Conservation (phyloP, 176 grass and related monocot species). For the Zoysia pacifica region DNA sequence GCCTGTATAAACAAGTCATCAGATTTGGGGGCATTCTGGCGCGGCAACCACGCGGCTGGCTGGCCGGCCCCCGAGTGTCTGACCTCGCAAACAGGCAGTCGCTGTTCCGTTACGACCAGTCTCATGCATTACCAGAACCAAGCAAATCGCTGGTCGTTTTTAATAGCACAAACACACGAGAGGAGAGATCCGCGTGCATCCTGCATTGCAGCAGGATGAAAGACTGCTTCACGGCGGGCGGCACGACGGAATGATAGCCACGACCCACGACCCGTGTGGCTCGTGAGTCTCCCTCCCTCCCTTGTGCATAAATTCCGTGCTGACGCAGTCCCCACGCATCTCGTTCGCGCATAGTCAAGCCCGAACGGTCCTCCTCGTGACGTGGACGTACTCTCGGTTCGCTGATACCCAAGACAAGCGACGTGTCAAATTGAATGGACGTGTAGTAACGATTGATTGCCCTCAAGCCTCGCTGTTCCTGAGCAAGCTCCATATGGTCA, state of each 20-base stretch:
- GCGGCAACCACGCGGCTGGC: background rate
- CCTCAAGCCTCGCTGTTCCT: no score
- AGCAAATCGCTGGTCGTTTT: background rate
- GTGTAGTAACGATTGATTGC: no score
- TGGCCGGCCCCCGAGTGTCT: background rate
- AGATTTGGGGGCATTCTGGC: background rate
- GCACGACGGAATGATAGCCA: background rate
- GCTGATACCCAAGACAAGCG: no score
- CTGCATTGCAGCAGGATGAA: background rate
- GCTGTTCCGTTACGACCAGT: background rate
- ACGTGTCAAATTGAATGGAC: no score
- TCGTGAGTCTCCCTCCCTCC: no score
- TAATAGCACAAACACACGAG: background rate
- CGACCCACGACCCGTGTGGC: conserved; percentile 20
- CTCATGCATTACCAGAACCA: no score
- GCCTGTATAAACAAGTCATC: background rate
- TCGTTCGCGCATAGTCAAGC: no score
- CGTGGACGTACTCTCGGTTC: no score
- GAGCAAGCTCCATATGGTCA: no score
- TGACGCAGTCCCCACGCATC: no score
- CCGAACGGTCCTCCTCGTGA: no score
- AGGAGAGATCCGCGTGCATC: background rate
- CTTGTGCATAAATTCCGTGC: no score
- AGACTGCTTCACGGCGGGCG: background rate
- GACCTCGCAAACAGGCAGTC: background rate